Evolutionary conservation across 768 basidiomycete genomes (phyloP), one percentile per base, ranked within the genome.

Genomic region (Pulveroboletus sp.): DNA sequence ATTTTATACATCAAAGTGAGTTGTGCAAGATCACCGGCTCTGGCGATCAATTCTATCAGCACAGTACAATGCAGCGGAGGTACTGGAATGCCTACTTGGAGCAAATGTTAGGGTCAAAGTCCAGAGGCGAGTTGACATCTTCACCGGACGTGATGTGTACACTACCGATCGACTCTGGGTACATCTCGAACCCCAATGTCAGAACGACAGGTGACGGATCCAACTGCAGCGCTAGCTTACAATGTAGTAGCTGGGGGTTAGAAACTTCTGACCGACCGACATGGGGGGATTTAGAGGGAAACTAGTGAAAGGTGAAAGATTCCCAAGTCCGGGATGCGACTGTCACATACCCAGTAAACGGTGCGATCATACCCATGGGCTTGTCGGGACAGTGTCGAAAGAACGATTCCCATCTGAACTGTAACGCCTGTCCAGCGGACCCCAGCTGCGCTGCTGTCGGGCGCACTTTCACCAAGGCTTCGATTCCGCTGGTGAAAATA

Each of bases 1-100:
- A 72, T 73, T 54, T 85, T 86, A 62, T 83, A 85, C 0, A 59
- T 69, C 73, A 78, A 78, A 46, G 68, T 68, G 40, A 83, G 54
- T 17, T 74, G 64, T 1, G 61, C 71, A 5, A 84, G 18, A 56
- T 81, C 79, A 8, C 69, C 26, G 2, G 46, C 28, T 31, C 64
- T 65, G 28, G 11, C 1, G 4, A 21, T 9, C 0, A n/a, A 21
- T 21, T 21, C 9, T 8, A 24, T 53, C 2, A 5, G 36, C 8
- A 41, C 10, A n/a, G 36, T 3, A 0, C 13, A 37, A 2, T 21
- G 33, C 11, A 13, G 8, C 4, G 15, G 13, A 9, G 11, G 1
- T 30, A 8, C 2, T 9, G 27, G 8, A 15, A 17, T 10, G 6
- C 74, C 18, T 46, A 80, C 80, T 72, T 59, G 27, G 72, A 65